These are phyloP conservation scores for Elaeis guineensis DNA, from an alignment of 176 grass and related monocot species.

Conservation along the genomic window DNA sequence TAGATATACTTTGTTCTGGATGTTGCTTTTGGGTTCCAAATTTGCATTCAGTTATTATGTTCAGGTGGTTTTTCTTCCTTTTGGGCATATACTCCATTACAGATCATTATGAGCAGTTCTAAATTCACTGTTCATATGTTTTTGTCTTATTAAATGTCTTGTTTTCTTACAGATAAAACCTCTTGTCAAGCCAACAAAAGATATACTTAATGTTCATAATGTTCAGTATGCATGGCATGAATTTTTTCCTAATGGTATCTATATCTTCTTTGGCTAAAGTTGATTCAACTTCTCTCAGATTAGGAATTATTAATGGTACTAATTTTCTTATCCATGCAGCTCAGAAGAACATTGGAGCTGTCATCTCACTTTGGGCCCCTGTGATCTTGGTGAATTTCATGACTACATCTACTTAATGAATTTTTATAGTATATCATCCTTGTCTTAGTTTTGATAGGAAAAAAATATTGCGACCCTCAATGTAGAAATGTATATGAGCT, in stretches of 20 bases:
- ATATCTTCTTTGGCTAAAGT: not conserved
- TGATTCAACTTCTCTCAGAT: not conserved
- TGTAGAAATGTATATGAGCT: no score
- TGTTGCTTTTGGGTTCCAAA: constrained; percentile 70
- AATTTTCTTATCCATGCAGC: constrained; percentile 40
- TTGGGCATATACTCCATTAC: not conserved
- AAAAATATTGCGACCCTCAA: no score
- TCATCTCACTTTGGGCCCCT: constrained; percentile 80
- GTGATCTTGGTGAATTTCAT: constrained; percentile 60
- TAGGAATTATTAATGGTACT: constrained; percentile 7
- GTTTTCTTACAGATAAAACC: constrained; percentile 77
- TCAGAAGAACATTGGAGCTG: constrained; percentile 62
- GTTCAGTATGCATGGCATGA: constrained; percentile 90
- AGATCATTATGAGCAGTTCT: no score
- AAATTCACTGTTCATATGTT: not conserved
- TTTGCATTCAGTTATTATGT: constrained; percentile 88
- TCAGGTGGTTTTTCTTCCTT: constrained; percentile 50
- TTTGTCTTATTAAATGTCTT: not conserved
- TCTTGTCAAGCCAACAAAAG: constrained; percentile 82
- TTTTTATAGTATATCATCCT: no score
- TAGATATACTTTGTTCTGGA: constrained; percentile 91
- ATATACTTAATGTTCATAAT: constrained; percentile 76
- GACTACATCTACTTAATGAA: no score
- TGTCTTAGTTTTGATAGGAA: no score
- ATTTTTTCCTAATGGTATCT: constrained; percentile 85